phyloP scores from a whole-genome alignment of 345 rosid species.

The Cardiospermum halicacabum region DNA sequence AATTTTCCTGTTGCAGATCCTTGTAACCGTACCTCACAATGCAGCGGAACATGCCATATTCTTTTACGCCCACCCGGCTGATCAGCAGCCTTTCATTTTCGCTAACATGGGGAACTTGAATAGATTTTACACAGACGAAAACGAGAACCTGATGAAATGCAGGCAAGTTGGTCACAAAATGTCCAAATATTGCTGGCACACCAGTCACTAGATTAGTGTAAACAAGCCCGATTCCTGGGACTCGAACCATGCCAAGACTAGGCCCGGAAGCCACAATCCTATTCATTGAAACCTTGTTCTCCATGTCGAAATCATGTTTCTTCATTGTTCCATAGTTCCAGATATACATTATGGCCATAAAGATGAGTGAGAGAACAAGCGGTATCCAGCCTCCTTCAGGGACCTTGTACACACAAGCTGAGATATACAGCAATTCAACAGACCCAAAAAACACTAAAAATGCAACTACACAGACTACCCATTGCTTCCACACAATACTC shows the following conservation, averaged over 20 bases:
- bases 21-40: constrained; percentile 82
- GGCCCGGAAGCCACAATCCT: constrained; percentile 63
- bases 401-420: constrained; percentile 58
- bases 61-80: constrained; percentile 67
- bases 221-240: constrained; percentile 80
- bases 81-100: constrained; percentile 62
- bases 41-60: constrained; percentile 78
- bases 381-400: constrained; percentile 87
- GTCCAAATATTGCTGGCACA: constrained; percentile 80
- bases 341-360: constrained; percentile 58
- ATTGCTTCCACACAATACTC: constrained; percentile 64
- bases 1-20: constrained; percentile 65
- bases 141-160: constrained; percentile 78
- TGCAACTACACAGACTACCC: constrained; percentile 31
- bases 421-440: constrained; percentile 63
- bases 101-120: constrained; percentile 67
- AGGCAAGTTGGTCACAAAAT: constrained; percentile 73
- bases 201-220: constrained; percentile 67
- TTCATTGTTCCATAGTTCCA: constrained; percentile 85
- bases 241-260: constrained; percentile 77
- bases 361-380: constrained; percentile 46
- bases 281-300: constrained; percentile 74
- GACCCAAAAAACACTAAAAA: constrained; percentile 57
- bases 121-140: constrained; percentile 71
- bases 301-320: constrained; percentile 71